A percentile compares a stretch with the other conserved stretches of the same genome.
phyloP scores from a whole-genome alignment of 177 flowering plant genomes.

The Tripterygium wilfordii region DNA sequence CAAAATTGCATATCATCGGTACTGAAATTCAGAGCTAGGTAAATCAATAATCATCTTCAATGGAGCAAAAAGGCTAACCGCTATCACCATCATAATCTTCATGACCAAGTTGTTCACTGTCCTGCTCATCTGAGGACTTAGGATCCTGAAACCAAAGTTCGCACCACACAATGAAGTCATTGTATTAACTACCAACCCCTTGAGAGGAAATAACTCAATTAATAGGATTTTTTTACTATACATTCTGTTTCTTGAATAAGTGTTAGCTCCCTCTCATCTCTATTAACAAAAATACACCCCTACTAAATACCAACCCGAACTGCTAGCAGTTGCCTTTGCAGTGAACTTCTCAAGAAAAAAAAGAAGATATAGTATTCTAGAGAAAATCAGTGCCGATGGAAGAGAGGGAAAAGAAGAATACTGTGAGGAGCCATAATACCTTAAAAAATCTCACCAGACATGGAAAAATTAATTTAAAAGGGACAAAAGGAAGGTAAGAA shows the following conservation, averaged over 20 bases:
- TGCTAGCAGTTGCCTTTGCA: too few relatives aligned
- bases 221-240: neutral
- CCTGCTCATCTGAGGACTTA: conserved; percentile 7
- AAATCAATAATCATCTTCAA: neutral
- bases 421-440: too few relatives aligned
- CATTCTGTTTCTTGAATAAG: neutral
- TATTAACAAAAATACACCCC: too few relatives aligned
- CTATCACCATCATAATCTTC: conserved; percentile 10
- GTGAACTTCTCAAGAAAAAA: too few relatives aligned
- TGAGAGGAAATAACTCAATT: neutral
- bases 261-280: neutral
- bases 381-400: too few relatives aligned
- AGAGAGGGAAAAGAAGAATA: too few relatives aligned
- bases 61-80: conserved; percentile 13
- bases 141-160: conserved; percentile 2
- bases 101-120: conserved; percentile 3
- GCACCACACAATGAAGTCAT: neutral
- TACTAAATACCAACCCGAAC: too few relatives aligned
- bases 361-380: too few relatives aligned
- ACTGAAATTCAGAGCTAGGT: neutral
- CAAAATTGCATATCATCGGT: neutral
- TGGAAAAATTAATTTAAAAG: too few relatives aligned
- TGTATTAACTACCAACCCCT: neutral
- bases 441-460: too few relatives aligned
- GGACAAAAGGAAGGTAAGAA: too few relatives aligned